Base-by-base conservation (phyloP, 306 rosid genomes). In the Abrus precatorius region DNA sequence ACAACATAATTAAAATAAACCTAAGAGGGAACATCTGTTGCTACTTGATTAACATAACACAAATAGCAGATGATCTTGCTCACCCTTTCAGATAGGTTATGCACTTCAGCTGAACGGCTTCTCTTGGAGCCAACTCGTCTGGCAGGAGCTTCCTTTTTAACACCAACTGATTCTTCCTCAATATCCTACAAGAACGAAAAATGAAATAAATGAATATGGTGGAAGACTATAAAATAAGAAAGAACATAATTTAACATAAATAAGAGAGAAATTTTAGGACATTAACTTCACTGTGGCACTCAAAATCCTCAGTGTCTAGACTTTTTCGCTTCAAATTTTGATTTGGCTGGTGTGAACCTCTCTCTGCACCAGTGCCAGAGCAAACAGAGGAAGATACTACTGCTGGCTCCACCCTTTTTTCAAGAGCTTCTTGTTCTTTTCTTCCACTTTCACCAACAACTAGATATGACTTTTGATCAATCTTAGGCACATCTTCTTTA, bases 11-110 rank as follows among this genome's bases (percentile, higher is more conserved):
- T 67, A 36, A 60, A 36, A 66, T 14, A 13, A 6, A 76, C 45
- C 59, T 12, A 40, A 70, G 68, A 70, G 27, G 61, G 14, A 27
- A 67, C 74, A 12, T 61, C 43, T 29, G 33, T 72, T 52, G 3
- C 34, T 9, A 4, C 14, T 80, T 50, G 52, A 45, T 34, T 29
- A 75, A 63, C 49, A 61, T 12, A 65, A 36, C 64, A 63, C 49
- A 56, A 71, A 40, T 11, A 57, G 62, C 53, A 65, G 49, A 79
- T 62, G 48, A 66, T 64, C 60, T 77, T 76, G 66, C 94, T 88
- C 79, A 94, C 97, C 90, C 97, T 94, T 88, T 94, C 97, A 11
- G 97, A 92, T 86, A 94, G 87, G 87, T 92, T 94, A 81, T 94
- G 98, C 75, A 89, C 96, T 90, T 90, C 94, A 11, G 98, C 90